Evolutionary conservation across 2,329 filamentous ascomycete genomes (phyloP).

Genomic region (Colletotrichum chlorophyti): DNA sequence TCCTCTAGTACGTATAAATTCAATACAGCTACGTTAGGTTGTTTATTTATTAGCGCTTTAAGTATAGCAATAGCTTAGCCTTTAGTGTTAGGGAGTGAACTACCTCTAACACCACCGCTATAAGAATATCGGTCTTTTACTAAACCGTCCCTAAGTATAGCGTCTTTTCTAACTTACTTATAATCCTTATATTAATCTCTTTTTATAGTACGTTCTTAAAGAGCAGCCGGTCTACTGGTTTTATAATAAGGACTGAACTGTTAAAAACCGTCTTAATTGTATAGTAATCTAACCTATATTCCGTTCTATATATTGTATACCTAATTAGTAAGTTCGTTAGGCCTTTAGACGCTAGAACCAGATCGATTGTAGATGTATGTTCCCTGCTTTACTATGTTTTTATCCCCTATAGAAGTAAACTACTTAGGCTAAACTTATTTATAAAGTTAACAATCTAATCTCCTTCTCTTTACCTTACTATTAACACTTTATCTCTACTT

Average conservation of each 20-base stretch:
- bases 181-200: constrained; percentile 29
- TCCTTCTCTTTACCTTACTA: constrained; percentile 40
- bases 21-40: constrained; percentile 36
- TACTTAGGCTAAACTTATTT: constrained; percentile 38
- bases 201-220: constrained; percentile 37
- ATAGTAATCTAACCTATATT: constrained; percentile 38
- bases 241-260: constrained; percentile 9
- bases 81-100: constrained; percentile 30
- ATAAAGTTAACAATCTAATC: constrained; percentile 44
- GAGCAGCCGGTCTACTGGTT: constrained; percentile 27
- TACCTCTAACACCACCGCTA: neutral
- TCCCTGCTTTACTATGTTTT: constrained; percentile 41
- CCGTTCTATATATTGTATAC: constrained; percentile 28
- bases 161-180: constrained; percentile 21
- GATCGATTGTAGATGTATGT: constrained; percentile 33
- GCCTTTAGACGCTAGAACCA: constrained; percentile 33
- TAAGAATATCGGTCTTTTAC: neutral
- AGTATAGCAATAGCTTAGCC: constrained; percentile 34
- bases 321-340: constrained; percentile 28
- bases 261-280: constrained; percentile 40
- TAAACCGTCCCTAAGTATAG: constrained; percentile 29
- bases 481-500: constrained; percentile 29
- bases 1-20: constrained; percentile 38
- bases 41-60: constrained; percentile 38
- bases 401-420: constrained; percentile 41